phyloP scores from a whole-genome alignment of 345 rosid species.

The Fremontodendron californicum region DNA sequence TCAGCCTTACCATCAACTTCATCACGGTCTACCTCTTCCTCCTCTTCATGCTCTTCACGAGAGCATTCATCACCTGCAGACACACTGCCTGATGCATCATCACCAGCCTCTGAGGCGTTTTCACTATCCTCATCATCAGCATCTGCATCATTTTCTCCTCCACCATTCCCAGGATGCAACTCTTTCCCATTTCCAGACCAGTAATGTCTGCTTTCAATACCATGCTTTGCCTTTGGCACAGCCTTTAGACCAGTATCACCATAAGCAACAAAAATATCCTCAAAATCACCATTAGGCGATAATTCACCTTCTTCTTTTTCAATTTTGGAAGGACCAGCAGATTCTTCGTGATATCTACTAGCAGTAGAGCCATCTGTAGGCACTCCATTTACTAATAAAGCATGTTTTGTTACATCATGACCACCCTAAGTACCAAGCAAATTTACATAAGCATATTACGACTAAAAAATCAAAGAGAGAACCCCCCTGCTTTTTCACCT shows the following conservation, averaged over 20 bases:
- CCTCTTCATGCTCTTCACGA: conserved; percentile 75
- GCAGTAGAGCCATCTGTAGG: conserved; percentile 3
- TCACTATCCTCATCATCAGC: conserved; percentile 91
- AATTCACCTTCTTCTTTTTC: conserved; percentile 98
- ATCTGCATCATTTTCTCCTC: conserved; percentile 71
- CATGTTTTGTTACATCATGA: conserved; percentile 35
- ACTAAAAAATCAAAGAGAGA: not conserved
- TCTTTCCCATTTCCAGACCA: conserved; percentile 44
- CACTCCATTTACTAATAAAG: conserved; percentile 31
- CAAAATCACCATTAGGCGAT: conserved; percentile 82
- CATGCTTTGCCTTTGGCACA: conserved; percentile 37
- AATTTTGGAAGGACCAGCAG: conserved; percentile 53
- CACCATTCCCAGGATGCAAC: conserved; percentile 37
- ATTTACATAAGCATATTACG: not conserved
- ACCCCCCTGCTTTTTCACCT: not conserved
- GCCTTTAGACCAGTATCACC: conserved; percentile 42
- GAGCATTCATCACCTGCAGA: conserved; percentile 90
- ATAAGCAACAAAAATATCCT: conserved; percentile 60
- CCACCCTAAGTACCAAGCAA: conserved; percentile 38
- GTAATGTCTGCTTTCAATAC: conserved; percentile 31
- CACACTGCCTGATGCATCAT: conserved; percentile 75
- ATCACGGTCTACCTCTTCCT: conserved; percentile 74
- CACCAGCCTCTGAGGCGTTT: conserved; percentile 78
- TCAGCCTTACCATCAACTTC: conserved; percentile 83
- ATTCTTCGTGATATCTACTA: conserved; percentile 36